Base-by-base conservation (phyloP, 306 rosid species). In the Prunus davidiana region DNA sequence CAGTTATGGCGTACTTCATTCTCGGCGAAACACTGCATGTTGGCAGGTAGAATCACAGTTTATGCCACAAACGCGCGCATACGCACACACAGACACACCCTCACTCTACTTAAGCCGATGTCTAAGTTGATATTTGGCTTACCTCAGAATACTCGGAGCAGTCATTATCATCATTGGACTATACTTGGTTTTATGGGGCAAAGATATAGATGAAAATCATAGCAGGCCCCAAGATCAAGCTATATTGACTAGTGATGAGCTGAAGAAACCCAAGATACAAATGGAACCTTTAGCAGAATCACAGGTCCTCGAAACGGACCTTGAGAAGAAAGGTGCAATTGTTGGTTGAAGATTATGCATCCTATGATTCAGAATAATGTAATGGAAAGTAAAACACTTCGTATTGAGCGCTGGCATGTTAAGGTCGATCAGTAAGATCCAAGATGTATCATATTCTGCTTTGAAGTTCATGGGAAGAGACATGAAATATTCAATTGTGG, bases 121-220 rank as follows among this genome's bases (percentile, higher is more conserved):
- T 57, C 74, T 60, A 57, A 73, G 15, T 73, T 47, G 55, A 67
- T 28, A 46, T 65, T 52, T 72, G 30, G 58, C 69, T 56, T 12
- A 74, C 55, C 66, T 67, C 86, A 88, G 86, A 76, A 67, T 85
- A 74, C 24, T 81, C 76, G 91, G 89, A 81, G 87, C 75, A 5
- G 61, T 73, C 34, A 51, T 79, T 72, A 76, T 88, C 34, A 76
- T 83, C 71, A 57, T 79, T 5, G 86, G 83, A 27, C 80, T 81
- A 2, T 85, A 83, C 83, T 50, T 83, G 66, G 86, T 83, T 13
- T 51, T 81, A 52, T 81, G 89, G 91, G 88, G 88, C 38, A 83
- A 85, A 74, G 86, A 76, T 71, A 49, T 38, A 46, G 83, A 88
- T 63, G 62, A 41, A 73, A 74, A 69, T 76, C 67, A 27, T 67